A percentile compares a stretch with the other conserved stretches of the same genome.
phyloP scores from a whole-genome alignment of 352 stramenopile genomes.

The Pythium utonaiense region DNA sequence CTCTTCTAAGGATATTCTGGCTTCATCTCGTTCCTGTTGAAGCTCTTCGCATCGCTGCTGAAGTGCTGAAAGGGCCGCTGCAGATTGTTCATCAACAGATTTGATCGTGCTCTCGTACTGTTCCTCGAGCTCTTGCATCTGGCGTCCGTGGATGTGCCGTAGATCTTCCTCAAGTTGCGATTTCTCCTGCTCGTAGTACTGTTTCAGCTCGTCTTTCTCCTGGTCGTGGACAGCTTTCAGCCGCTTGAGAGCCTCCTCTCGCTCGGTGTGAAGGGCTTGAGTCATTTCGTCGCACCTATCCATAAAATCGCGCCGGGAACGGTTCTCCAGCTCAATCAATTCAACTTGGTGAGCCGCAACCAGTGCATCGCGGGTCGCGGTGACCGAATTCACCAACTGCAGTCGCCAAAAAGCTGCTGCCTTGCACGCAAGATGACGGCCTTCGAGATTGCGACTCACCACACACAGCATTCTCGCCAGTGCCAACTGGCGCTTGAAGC shows the following conservation, averaged over 20 bases:
- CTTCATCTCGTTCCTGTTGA: slow-evolving; percentile 23
- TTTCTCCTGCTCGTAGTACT: slow-evolving; percentile 58
- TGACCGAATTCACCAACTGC: background rate
- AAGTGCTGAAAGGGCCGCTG: slow-evolving; percentile 16
- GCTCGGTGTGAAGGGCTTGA: slow-evolving; percentile 46
- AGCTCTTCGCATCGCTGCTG: slow-evolving; percentile 19
- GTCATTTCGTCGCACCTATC: slow-evolving; percentile 60
- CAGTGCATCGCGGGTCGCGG: background rate
- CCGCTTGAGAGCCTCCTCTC: slow-evolving; percentile 34
- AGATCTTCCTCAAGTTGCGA: slow-evolving; percentile 53
- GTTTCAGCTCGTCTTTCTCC: slow-evolving; percentile 49
- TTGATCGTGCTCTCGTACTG: slow-evolving; percentile 22
- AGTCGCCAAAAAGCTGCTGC: slow-evolving; percentile 28
- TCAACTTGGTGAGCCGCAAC: slow-evolving; percentile 18
- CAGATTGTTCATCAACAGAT: slow-evolving; percentile 22
- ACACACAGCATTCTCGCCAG: slow-evolving; percentile 25
- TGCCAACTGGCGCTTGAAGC: slow-evolving; percentile 29
- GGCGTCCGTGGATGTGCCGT: slow-evolving; percentile 16
- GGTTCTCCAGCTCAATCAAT: slow-evolving; percentile 37
- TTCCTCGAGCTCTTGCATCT: slow-evolving; percentile 32
- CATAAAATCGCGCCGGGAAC: slow-evolving; percentile 41
- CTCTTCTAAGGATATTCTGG: slow-evolving; percentile 2
- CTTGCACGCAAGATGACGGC: slow-evolving; percentile 23
- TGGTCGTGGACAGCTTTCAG: slow-evolving; percentile 42
- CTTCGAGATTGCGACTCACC: slow-evolving; percentile 19